Conservation (phyloP, 2,329 filamentous ascomycete genomes). For the Stachybotrys echinatus region DNA sequence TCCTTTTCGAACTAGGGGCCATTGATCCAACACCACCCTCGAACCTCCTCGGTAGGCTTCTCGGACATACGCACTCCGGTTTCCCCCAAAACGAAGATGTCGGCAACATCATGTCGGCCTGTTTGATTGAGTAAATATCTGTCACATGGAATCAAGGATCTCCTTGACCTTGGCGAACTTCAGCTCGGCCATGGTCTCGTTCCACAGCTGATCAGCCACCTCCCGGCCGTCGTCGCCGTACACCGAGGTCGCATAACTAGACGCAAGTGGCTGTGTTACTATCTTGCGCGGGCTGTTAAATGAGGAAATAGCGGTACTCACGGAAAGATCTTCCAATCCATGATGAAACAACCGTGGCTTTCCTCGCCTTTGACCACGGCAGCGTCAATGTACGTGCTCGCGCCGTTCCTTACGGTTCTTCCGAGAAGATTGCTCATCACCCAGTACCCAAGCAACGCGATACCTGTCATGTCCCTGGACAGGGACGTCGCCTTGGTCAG, state of each 20-base stretch:
- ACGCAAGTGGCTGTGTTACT: neutral
- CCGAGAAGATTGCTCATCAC: neutral
- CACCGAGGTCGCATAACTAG: neutral
- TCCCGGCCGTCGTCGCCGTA: neutral
- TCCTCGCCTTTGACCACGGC: constrained; percentile 12
- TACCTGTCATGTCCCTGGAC: constrained; percentile 1
- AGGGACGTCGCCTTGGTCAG: constrained; percentile 11
- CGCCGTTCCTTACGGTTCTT: constrained; percentile 5
- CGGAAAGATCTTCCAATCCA: constrained; percentile 13
- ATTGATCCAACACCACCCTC: too few relatives aligned
- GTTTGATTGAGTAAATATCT: too few relatives aligned
- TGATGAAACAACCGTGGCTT: constrained; percentile 13
- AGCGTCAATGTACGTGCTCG: constrained; percentile 14
- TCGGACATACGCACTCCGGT: too few relatives aligned
- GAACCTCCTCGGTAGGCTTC: too few relatives aligned
- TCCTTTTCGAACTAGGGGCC: too few relatives aligned
- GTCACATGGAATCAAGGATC: constrained; percentile 7
- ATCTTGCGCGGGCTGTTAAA: neutral
- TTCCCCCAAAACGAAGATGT: too few relatives aligned
- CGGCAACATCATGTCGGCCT: too few relatives aligned
- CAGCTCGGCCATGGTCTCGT: constrained; percentile 3
- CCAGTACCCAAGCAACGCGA: neutral
- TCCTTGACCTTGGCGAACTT: constrained; percentile 4
- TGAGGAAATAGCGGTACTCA: constrained; percentile 8
- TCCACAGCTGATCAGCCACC: neutral